Conservation (phyloP, 495 filamentous ascomycete genomes). For the Talaromyces stipitatus region DNA sequence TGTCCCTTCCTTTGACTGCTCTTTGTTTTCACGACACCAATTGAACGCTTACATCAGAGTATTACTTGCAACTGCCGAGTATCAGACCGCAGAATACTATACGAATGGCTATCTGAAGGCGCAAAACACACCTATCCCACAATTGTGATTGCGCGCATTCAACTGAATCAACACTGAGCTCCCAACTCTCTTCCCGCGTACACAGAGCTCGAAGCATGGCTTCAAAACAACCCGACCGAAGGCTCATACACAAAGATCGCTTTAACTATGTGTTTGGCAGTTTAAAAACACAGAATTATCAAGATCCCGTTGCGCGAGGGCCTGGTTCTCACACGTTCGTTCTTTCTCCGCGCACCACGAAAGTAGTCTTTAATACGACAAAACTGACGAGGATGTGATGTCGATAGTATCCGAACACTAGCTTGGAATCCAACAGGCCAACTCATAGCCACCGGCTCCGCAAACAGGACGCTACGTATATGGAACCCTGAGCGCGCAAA, state of each 20-base stretch:
- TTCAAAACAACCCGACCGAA: conserved; percentile 4
- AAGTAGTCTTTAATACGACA: neutral
- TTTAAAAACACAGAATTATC: conserved; percentile 55
- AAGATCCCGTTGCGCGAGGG: conserved; percentile 46
- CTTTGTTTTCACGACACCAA: neutral
- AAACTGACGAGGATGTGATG: neutral
- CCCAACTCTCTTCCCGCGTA: neutral
- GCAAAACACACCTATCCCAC: neutral
- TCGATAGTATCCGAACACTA: conserved; percentile 56
- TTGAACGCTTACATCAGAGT: neutral
- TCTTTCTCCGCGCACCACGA: neutral
- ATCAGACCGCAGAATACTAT: neutral
- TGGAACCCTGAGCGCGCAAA: conserved; percentile 87
- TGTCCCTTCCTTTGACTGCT: neutral
- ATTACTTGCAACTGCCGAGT: neutral
- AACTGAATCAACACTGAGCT: neutral
- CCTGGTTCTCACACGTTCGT: conserved; percentile 48
- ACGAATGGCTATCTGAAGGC: neutral
- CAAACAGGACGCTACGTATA: conserved; percentile 75
- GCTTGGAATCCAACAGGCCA: conserved; percentile 86
- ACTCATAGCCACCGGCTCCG: conserved; percentile 77
- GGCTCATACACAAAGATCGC: conserved; percentile 51
- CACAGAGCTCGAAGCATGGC: neutral
- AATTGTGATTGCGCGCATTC: neutral
- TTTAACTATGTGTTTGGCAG: conserved; percentile 50